Conservation (phyloP, 352 stramenopile species). For the Pythium rishiriense region DNA sequence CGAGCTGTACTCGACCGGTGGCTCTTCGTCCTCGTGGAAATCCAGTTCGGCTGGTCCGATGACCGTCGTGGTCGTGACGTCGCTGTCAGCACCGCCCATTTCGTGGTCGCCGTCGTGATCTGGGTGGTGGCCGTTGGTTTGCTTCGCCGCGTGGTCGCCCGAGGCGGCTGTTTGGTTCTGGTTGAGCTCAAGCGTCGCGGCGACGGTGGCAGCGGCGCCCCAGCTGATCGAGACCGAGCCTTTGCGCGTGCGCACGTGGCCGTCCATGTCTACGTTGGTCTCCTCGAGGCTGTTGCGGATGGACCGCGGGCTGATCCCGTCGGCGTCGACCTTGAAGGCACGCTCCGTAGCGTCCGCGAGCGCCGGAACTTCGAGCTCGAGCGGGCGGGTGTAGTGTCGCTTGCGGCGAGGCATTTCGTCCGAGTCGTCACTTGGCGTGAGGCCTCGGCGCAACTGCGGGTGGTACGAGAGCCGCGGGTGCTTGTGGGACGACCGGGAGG, state of each 20-base stretch:
- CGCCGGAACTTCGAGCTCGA: constrained; percentile 27
- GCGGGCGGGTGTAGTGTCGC: constrained; percentile 16
- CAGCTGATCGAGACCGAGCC: constrained; percentile 23
- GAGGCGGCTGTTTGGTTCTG: neutral
- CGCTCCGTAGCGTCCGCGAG: constrained; percentile 23
- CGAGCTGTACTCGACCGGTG: constrained; percentile 26
- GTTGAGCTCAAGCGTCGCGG: neutral
- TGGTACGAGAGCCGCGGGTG: constrained; percentile 11
- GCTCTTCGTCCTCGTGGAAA: constrained; percentile 14
- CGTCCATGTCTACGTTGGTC: constrained; percentile 49
- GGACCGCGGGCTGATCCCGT: constrained; percentile 62
- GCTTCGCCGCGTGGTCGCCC: neutral
- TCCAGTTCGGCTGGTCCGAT: constrained; percentile 23
- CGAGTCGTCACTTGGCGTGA: constrained; percentile 12
- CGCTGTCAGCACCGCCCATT: neutral
- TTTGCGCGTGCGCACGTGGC: constrained; percentile 39
- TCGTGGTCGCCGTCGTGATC: neutral
- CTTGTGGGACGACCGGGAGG: constrained; percentile 10
- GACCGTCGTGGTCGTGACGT: neutral
- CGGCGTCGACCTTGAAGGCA: constrained; percentile 57
- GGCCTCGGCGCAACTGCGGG: constrained; percentile 6
- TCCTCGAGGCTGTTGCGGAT: constrained; percentile 69
- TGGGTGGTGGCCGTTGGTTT: neutral
- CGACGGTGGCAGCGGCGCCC: constrained; percentile 5
- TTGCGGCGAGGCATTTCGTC: constrained; percentile 28